phyloP scores from a whole-genome alignment of 768 basidiomycete genomes.

The Clitopilus passeckerianus region DNA sequence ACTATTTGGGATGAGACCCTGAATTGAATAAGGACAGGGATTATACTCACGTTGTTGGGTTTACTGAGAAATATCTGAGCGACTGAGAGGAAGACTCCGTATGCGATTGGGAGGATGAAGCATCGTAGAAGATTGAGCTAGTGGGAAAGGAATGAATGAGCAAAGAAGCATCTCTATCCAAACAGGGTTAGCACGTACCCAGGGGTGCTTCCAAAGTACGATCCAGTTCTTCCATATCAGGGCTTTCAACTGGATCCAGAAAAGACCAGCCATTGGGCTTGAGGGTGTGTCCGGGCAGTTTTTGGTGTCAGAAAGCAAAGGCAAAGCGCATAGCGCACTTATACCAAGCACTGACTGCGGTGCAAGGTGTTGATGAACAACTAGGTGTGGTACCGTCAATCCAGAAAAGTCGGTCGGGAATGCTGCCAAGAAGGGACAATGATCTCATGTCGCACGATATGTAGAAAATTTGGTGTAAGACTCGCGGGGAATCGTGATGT shows the following conservation, averaged over 20 bases:
- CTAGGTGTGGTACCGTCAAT: not conserved
- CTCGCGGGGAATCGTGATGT: not conserved
- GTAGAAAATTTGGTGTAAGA: not conserved
- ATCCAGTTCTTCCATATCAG: slow-evolving; percentile 76
- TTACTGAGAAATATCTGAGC: slow-evolving; percentile 57
- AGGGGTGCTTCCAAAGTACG: slow-evolving; percentile 56
- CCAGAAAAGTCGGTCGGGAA: not conserved
- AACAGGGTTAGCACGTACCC: slow-evolving; percentile 35
- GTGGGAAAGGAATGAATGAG: not conserved
- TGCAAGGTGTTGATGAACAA: not conserved
- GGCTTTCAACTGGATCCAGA: slow-evolving; percentile 57
- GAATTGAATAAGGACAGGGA: not conserved
- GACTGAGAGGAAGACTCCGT: slow-evolving; percentile 61
- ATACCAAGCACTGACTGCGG: not conserved
- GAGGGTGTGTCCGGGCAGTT: not conserved
- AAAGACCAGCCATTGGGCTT: slow-evolving; percentile 30
- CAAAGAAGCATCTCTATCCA: not conserved
- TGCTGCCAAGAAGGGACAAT: not conserved
- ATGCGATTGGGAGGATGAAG: slow-evolving; percentile 58
- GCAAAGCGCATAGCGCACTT: not conserved
- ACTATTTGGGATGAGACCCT: slow-evolving; percentile 28
- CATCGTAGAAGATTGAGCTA: slow-evolving; percentile 60
- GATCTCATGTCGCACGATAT: not conserved
- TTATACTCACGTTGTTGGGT: slow-evolving; percentile 53
- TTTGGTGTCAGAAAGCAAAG: not conserved